Conservation (phyloP, 306 rosid genomes). For the Vicia villosa region DNA sequence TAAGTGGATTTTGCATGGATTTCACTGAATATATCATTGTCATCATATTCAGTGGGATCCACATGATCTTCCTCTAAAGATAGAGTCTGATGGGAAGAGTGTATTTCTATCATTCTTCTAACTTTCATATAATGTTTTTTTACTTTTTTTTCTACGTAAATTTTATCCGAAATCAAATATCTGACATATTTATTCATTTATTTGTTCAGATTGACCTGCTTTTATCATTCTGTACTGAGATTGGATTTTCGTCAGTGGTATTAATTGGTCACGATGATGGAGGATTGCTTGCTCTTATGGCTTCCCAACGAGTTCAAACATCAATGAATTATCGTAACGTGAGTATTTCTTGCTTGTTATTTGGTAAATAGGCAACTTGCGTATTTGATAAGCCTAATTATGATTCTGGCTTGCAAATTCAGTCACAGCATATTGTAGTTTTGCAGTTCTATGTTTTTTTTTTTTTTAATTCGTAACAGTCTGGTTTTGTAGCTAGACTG, state of each 20-base stretch:
- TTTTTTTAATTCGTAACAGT: neutral
- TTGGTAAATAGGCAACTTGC: conserved; percentile 22
- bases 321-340: conserved; percentile 62
- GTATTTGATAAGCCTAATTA: conserved; percentile 7
- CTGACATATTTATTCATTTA: neutral
- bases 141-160: neutral
- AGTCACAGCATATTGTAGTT: neutral
- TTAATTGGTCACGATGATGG: conserved; percentile 93
- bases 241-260: conserved; percentile 40
- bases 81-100: conserved; percentile 7
- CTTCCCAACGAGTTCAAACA: conserved; percentile 64
- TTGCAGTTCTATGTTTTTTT: neutral
- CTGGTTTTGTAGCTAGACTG: neutral
- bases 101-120: conserved; percentile 1
- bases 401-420: conserved; percentile 1
- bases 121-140: neutral
- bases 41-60: neutral
- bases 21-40: too few relatives aligned
- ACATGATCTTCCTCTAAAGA: conserved; percentile 3
- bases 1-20: neutral
- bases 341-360: conserved; percentile 38
- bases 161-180: conserved; percentile 11
- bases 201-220: conserved; percentile 37
- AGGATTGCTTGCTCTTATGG: conserved; percentile 80
- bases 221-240: conserved; percentile 44